A percentile compares a stretch with the other conserved stretches of the same genome.
Evolutionary conservation across 768 basidiomycete genomes (phyloP).

Genomic region (Trametes elegans): DNA sequence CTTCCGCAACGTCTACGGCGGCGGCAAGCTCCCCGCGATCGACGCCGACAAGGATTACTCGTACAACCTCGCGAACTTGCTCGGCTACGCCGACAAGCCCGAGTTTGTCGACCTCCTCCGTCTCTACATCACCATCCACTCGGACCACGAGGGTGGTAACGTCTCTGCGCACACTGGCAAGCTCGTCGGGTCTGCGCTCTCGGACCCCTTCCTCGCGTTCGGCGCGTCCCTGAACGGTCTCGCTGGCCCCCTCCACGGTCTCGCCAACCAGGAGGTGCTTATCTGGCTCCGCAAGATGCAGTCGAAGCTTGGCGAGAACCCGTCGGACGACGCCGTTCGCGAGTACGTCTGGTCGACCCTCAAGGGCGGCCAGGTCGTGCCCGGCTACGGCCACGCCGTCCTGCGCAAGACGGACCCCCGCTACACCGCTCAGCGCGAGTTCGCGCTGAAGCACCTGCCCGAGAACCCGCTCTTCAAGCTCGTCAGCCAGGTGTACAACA

Average conservation of each 20-base stretch:
- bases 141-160: slow-evolving; percentile 98
- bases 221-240: slow-evolving; percentile 93
- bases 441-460: slow-evolving; percentile 82
- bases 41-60: slow-evolving; percentile 86
- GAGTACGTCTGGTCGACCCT: slow-evolving; percentile 95
- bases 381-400: slow-evolving; percentile 88
- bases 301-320: slow-evolving; percentile 78
- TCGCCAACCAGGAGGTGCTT: slow-evolving; percentile 96
- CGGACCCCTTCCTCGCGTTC: slow-evolving; percentile 96
- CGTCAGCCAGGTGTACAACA: slow-evolving; percentile 82
- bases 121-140: slow-evolving; percentile 97
- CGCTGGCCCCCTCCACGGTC: slow-evolving; percentile 94
- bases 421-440: slow-evolving; percentile 88
- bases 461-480: slow-evolving; percentile 92
- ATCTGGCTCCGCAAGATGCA: slow-evolving; percentile 96
- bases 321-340: slow-evolving; percentile 83
- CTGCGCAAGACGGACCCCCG: slow-evolving; percentile 91
- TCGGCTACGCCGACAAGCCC: slow-evolving; percentile 86
- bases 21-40: slow-evolving; percentile 85
- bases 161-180: slow-evolving; percentile 95
- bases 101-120: slow-evolving; percentile 93
- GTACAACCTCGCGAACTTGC: slow-evolving; percentile 82
- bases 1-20: slow-evolving; percentile 83
- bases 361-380: slow-evolving; percentile 91
- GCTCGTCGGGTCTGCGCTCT: slow-evolving; percentile 91